Conservation (phyloP, 2,329 filamentous ascomycete species). For the Zymoseptoria pseudotritici region DNA sequence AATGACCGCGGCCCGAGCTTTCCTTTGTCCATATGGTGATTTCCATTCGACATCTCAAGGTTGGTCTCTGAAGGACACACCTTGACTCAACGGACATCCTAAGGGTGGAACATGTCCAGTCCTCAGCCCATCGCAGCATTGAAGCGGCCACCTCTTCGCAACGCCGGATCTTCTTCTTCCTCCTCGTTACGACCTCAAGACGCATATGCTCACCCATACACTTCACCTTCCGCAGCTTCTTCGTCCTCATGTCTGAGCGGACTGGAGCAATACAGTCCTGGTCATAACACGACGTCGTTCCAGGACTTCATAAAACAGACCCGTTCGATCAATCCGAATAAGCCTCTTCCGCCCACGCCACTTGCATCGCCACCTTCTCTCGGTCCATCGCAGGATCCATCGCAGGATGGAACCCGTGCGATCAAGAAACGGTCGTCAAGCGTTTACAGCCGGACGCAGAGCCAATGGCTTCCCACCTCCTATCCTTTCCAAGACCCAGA, state of each 20-base stretch:
- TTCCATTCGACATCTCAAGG: not conserved
- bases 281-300: conserved; percentile 18
- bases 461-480: conserved; percentile 15
- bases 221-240: conserved; percentile 10
- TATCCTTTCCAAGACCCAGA: not conserved
- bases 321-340: conserved; percentile 21
- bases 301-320: conserved; percentile 27
- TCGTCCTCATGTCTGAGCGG: conserved; percentile 16
- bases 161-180: conserved; percentile 6
- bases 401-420: not conserved
- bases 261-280: conserved; percentile 21
- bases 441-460: conserved; percentile 28
- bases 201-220: conserved; percentile 2
- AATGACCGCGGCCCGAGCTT: not conserved
- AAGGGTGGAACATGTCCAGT: not conserved
- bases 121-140: not conserved
- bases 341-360: conserved; percentile 28
- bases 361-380: conserved; percentile 1
- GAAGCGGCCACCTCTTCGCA: conserved; percentile 13
- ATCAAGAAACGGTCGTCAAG: conserved; percentile 25
- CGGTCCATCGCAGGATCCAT: not conserved
- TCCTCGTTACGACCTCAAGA: conserved; percentile 3
- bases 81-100: not conserved
- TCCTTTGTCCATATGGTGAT: not conserved
- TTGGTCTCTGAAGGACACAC: not conserved